These are phyloP conservation scores for Colletotrichum cuscutae DNA, from an alignment of 2,329 filamentous ascomycete genomes.

Conservation along the genomic window DNA sequence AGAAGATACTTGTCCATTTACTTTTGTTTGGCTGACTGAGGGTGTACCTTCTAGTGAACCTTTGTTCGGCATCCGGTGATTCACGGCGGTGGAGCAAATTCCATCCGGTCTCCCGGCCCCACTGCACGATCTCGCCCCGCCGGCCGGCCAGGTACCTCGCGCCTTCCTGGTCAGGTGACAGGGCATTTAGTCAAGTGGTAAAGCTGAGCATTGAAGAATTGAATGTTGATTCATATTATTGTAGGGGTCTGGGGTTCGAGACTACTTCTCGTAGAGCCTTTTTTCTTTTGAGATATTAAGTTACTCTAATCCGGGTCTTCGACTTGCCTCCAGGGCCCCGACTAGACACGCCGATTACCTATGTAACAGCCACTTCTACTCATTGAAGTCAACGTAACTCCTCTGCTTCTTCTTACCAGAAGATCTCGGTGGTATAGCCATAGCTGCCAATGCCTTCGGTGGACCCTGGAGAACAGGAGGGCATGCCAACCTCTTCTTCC, in stretches of 20 bases:
- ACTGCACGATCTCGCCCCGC: background rate
- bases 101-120: background rate
- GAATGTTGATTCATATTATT: background rate
- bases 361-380: background rate
- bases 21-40: background rate
- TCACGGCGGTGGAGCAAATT: background rate
- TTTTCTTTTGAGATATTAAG: background rate
- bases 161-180: background rate
- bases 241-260: background rate
- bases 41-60: background rate
- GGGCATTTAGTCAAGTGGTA: background rate
- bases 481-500: background rate
- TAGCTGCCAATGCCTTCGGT: constrained; percentile 45
- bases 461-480: background rate
- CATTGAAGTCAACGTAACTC: background rate
- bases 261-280: background rate
- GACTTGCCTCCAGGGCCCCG: background rate
- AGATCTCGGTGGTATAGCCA: background rate
- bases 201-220: background rate
- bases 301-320: background rate
- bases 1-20: background rate
- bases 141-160: background rate
- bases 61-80: background rate
- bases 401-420: background rate
- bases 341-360: background rate